A percentile compares a stretch with the other conserved stretches of the same genome.
Conservation (phyloP, 2,329 filamentous ascomycete genomes). For the Mariannaea sp. region DNA sequence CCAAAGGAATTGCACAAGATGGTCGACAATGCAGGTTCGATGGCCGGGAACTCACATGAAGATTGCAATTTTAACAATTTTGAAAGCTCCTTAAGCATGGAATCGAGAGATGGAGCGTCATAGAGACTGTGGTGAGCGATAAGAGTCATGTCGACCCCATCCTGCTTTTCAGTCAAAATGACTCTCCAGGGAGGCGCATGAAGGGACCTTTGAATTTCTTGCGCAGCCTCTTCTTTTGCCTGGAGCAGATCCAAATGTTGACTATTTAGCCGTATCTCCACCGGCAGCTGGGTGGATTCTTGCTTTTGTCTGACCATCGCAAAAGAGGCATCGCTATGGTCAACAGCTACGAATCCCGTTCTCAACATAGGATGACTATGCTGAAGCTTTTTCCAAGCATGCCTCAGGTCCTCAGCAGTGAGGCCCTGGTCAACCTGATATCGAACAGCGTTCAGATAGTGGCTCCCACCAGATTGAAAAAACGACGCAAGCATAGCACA, state of each 20-base stretch:
- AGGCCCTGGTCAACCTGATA: slow-evolving; percentile 53
- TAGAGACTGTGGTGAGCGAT: slow-evolving; percentile 81
- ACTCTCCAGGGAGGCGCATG: slow-evolving; percentile 68
- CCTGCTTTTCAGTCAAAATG: slow-evolving; percentile 47
- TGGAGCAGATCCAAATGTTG: slow-evolving; percentile 38
- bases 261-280: slow-evolving; percentile 12
- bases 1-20: slow-evolving; percentile 46
- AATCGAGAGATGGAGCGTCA: slow-evolving; percentile 75
- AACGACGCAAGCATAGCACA: slow-evolving; percentile 80
- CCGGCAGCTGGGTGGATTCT: slow-evolving; percentile 14
- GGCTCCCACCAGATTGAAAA: slow-evolving; percentile 64
- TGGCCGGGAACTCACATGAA: slow-evolving; percentile 18
- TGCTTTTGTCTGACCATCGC: slow-evolving; percentile 70
- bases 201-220: slow-evolving; percentile 48
- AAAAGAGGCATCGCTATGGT: slow-evolving; percentile 66
- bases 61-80: slow-evolving; percentile 32
- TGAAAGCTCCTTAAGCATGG: slow-evolving; percentile 65
- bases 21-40: slow-evolving; percentile 47
- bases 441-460: slow-evolving; percentile 78
- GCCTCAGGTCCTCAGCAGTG: slow-evolving; percentile 47
- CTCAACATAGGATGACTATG: slow-evolving; percentile 72
- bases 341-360: slow-evolving; percentile 70
- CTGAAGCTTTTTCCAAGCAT: slow-evolving; percentile 64
- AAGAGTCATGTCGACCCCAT: slow-evolving; percentile 47
- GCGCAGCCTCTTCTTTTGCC: slow-evolving; percentile 46